Conservation (phyloP, 2,329 filamentous ascomycete genomes). For the Beauveria bassiana region DNA sequence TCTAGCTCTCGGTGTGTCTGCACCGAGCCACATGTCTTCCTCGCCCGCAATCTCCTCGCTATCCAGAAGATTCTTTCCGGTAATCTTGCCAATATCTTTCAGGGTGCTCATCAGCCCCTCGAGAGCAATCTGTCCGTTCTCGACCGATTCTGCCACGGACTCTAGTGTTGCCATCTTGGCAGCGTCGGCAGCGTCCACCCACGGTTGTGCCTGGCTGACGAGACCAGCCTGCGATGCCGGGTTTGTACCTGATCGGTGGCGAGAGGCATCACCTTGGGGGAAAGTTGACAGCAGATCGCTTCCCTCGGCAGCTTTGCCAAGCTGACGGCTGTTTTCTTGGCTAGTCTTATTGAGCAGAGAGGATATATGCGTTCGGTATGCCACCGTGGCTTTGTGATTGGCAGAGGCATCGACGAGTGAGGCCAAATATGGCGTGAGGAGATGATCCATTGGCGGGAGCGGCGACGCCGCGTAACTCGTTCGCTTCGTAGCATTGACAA, state of each 20-base stretch:
- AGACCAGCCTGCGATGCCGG: constrained; percentile 31
- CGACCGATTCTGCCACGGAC: constrained; percentile 50
- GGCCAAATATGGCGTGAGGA: constrained; percentile 50
- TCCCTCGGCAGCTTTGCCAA: constrained; percentile 51
- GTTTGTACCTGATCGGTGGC: constrained; percentile 34
- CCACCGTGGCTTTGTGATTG: constrained; percentile 48
- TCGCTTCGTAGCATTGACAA: constrained; percentile 6
- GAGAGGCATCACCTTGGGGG: constrained; percentile 32
- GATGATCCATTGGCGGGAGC: constrained; percentile 25
- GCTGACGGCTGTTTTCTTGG: constrained; percentile 40
- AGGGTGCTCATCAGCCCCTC: constrained; percentile 44
- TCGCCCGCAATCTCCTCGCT: constrained; percentile 17
- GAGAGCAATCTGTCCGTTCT: constrained; percentile 49
- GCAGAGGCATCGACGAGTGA: constrained; percentile 43
- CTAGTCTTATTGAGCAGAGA: constrained; percentile 41
- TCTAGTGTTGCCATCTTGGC: constrained; percentile 53
- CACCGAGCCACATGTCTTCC: constrained; percentile 27
- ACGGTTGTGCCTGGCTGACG: constrained; percentile 41
- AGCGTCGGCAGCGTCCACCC: constrained; percentile 53
- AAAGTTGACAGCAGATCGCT: constrained; percentile 52
- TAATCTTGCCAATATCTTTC: constrained; percentile 39
- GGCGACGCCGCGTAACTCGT: constrained; percentile 8
- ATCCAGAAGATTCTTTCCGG: constrained; percentile 29
- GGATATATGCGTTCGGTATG: constrained; percentile 52
- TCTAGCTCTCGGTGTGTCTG: constrained; percentile 18